Conservation (phyloP, 257 asterid genomes). For the Nicotiana obtusifolia region DNA sequence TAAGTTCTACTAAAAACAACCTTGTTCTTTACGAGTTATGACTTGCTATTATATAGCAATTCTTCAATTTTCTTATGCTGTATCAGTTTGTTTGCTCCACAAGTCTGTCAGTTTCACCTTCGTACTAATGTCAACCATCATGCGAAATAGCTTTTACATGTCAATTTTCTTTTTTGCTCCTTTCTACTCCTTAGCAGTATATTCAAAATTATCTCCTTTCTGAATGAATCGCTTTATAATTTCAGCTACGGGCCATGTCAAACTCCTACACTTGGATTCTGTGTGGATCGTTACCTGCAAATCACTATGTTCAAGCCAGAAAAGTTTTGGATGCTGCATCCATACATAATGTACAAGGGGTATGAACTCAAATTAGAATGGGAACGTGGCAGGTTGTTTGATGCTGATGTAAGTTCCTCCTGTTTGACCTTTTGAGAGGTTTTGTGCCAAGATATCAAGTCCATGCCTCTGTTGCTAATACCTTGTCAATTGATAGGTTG, state of each 20-base stretch:
- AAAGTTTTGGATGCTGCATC: slow-evolving; percentile 75
- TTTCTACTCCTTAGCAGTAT: neutral
- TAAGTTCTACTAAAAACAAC: neutral
- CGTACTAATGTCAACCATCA: neutral
- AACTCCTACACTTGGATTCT: slow-evolving; percentile 92
- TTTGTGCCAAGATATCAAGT: neutral
- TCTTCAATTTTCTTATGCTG: neutral
- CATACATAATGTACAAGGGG: slow-evolving; percentile 61
- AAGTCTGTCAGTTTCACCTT: neutral
- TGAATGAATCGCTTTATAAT: slow-evolving; percentile 11
- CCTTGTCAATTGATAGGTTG: slow-evolving; percentile 39
- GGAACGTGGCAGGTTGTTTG: slow-evolving; percentile 79
- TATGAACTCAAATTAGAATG: slow-evolving; percentile 82
- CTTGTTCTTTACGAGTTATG: neutral
- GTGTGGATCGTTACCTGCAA: slow-evolving; percentile 83
- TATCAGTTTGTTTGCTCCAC: neutral
- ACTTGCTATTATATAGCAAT: neutral
- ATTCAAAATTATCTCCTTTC: neutral
- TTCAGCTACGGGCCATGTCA: slow-evolving; percentile 95
- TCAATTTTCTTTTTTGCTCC: neutral
- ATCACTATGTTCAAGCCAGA: slow-evolving; percentile 79
- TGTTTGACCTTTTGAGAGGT: neutral
- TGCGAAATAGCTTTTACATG: neutral
- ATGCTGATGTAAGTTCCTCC: slow-evolving; percentile 54
- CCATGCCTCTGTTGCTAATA: slow-evolving; percentile 20